Base-by-base conservation (phyloP, 768 basidiomycete species). In the Tricholoma terreum region DNA sequence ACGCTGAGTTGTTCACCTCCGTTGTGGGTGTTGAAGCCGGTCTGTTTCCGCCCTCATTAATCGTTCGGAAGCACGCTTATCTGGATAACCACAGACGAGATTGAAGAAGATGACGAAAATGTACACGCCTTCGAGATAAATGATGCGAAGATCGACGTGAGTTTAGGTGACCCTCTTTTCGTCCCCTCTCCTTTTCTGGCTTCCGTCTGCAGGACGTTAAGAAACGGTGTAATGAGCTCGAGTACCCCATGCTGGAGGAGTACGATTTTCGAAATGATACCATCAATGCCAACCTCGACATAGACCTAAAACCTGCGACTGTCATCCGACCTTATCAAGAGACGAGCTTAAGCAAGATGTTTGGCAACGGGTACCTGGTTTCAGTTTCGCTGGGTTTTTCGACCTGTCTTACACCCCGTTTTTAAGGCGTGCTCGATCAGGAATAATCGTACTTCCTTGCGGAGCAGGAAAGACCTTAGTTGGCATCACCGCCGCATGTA, bases 201-300 rank as follows among this genome's bases (percentile, higher is more conserved):
- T 56, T 31, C 34, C 56, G 19, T 59, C 9, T 49, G 11, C 61
- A 96, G 93, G 91, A 92, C 62, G 94, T 99, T 59, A 96, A 98
- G 75, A 91, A 92, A 65, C 87, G 94, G 35, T 98, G 97, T 69
- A 94, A 94, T 66, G 96, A 97, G 64, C 81, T 98, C 36, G 94
- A 98, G 68, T 93, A 95, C 62, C 97, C 97, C 7, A 97, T 98
- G 87, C 80, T 99, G 43, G 97, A 99, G 71, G 97, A 99, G 74
- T 99, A 99, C 68, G 97, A 99, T 72, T 99, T 98, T 79, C 82
- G 95, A 42, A 96, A 98, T 68, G 97, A 99, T 70, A 94, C 92
- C 0, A 77, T 94, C 63, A 99, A 99, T 68, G 84, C 97, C 27
- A 96, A 98, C 72, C 81, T 99, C 45, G 97, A 99, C 68, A 99